These are phyloP conservation scores for Clitopilus hobsonii DNA, from an alignment of 768 basidiomycete genomes.

Conservation along the genomic window DNA sequence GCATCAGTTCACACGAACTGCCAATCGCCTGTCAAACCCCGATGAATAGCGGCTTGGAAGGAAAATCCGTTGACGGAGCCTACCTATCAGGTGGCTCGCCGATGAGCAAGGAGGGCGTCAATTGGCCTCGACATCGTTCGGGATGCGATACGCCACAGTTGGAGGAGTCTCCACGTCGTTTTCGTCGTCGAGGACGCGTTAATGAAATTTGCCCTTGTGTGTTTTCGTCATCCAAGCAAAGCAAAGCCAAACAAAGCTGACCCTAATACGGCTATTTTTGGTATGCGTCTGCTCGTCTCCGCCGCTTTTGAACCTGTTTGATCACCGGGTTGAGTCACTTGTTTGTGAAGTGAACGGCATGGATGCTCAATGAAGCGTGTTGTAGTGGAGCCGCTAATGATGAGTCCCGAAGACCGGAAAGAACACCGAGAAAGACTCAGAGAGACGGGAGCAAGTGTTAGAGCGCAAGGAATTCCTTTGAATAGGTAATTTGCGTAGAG, in stretches of 20 bases:
- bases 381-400: neutral
- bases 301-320: neutral
- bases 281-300: neutral
- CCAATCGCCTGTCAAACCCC: neutral
- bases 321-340: neutral
- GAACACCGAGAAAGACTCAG: too few species aligned
- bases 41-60: neutral
- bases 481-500: too few species aligned
- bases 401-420: too few species aligned
- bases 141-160: too few species aligned
- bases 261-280: neutral
- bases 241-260: neutral
- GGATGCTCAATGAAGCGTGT: neutral
- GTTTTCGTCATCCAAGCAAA: neutral
- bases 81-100: too few species aligned
- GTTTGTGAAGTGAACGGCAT: neutral
- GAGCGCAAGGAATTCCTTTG: too few species aligned
- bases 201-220: neutral
- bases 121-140: too few species aligned
- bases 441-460: too few species aligned
- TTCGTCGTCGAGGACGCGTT: neutral
- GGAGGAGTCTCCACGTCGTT: neutral
- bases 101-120: too few species aligned
- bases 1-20: neutral
- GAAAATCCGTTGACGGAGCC: too few species aligned